phyloP scores from a whole-genome alignment of 805 yeast genomes.

The Lachancea sp. region DNA sequence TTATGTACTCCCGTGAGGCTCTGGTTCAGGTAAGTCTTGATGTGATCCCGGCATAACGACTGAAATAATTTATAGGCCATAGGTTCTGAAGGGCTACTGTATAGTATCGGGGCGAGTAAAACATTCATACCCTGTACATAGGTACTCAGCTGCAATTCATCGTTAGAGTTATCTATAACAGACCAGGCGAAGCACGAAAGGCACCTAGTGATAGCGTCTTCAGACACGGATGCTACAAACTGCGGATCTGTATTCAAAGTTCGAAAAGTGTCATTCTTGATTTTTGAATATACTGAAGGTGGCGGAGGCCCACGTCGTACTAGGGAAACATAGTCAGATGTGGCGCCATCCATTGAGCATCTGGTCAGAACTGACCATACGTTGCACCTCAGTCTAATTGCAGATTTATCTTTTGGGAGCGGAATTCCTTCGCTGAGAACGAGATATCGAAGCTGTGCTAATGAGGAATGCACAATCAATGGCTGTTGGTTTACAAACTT shows the following conservation, averaged over 20 bases:
- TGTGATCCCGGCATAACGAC: conserved; percentile 50
- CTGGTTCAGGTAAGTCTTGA: conserved; percentile 74
- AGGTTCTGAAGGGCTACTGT: conserved; percentile 71
- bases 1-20: conserved; percentile 76
- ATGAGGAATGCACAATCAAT: conserved; percentile 22
- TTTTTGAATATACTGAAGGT: conserved; percentile 50
- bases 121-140: conserved; percentile 95
- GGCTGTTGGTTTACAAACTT: conserved; percentile 22
- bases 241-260: conserved; percentile 68
- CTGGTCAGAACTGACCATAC: conserved; percentile 77
- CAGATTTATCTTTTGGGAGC: conserved; percentile 15
- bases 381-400: conserved; percentile 42
- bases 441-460: conserved; percentile 25
- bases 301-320: conserved; percentile 53
- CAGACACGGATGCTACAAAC: conserved; percentile 63
- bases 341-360: conserved; percentile 47
- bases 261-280: conserved; percentile 78
- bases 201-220: conserved; percentile 58
- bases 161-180: conserved; percentile 17
- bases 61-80: conserved; percentile 74
- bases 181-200: conserved; percentile 66
- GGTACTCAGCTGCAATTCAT: conserved; percentile 20
- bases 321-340: conserved; percentile 49
- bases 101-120: conserved; percentile 75
- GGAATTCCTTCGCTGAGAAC: conserved; percentile 24